Evolutionary conservation across 257 asterid species (phyloP).

Genomic region (Lantana camara): DNA sequence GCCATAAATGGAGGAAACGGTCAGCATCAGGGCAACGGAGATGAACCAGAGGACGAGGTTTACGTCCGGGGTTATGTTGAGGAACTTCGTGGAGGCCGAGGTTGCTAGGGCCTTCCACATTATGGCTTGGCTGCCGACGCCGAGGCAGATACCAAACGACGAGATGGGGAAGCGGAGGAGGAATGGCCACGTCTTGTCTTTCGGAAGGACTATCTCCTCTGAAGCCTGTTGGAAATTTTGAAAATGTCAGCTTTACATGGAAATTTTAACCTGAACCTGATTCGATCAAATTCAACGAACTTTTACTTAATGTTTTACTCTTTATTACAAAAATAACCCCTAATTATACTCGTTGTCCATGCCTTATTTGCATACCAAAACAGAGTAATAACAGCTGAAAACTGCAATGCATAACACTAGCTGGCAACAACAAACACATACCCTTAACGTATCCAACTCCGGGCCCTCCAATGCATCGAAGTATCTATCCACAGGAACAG

Average conservation of each 20-base stretch:
- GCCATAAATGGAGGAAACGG: conserved; percentile 44
- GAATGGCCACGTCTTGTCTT: conserved; percentile 87
- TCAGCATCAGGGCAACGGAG: conserved; percentile 48
- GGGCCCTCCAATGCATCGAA: conserved; percentile 92
- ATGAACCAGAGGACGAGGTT: conserved; percentile 70
- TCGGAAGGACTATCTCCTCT: conserved; percentile 59
- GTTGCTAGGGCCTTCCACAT: conserved; percentile 81
- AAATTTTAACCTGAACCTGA: no score
- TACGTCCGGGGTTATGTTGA: conserved; percentile 46
- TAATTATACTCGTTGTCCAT: no score
- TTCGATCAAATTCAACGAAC: no score
- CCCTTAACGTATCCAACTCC: conserved; percentile 74
- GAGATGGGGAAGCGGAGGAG: conserved; percentile 79
- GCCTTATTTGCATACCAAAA: no score
- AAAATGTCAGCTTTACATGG: background rate
- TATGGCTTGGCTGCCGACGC: conserved; percentile 96
- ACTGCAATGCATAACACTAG: no score
- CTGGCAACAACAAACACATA: conserved; percentile 17
- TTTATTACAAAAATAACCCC: no score
- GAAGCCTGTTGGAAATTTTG: conserved; percentile 53
- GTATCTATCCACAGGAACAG: conserved; percentile 59
- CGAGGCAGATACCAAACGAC: conserved; percentile 82
- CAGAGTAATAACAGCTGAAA: no score
- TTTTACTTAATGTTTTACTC: no score
- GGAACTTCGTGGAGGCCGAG: conserved; percentile 62